A percentile compares a stretch with the other conserved stretches of the same genome.
Conservation (phyloP, 495 filamentous ascomycete species). For the Annulohypoxylon nitens region DNA sequence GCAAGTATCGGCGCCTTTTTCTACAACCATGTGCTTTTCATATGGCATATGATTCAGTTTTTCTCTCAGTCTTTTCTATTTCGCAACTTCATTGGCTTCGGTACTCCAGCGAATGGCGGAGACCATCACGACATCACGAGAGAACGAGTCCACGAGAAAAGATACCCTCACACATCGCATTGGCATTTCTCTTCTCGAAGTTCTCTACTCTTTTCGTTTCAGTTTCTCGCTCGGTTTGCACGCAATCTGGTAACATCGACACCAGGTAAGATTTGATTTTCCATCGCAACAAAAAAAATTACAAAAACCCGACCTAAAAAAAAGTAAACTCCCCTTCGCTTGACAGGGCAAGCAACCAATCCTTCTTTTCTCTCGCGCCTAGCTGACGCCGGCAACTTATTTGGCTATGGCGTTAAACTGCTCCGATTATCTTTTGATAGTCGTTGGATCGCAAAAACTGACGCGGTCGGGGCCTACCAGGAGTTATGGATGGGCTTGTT, state of each 20-base stretch:
- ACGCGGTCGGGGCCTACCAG: too few species aligned
- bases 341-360: slow-evolving; percentile 26
- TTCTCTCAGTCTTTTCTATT: background rate
- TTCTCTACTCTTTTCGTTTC: background rate
- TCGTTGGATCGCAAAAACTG: background rate
- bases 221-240: background rate
- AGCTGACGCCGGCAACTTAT: slow-evolving; percentile 23
- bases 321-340: background rate
- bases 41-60: background rate
- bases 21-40: slow-evolving; percentile 26
- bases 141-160: background rate
- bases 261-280: background rate
- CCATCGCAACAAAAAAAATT: background rate
- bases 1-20: background rate
- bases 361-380: slow-evolving; percentile 25
- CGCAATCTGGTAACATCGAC: background rate
- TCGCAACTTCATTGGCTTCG: background rate
- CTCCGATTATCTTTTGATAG: background rate
- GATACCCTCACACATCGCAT: slow-evolving; percentile 1
- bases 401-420: slow-evolving; percentile 14
- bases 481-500: too few species aligned
- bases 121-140: background rate
- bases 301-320: slow-evolving; percentile 28
- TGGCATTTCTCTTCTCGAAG: background rate
- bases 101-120: background rate